Base-by-base conservation (phyloP, 2,329 filamentous ascomycete species). In the Alternaria novae-zelandiae region DNA sequence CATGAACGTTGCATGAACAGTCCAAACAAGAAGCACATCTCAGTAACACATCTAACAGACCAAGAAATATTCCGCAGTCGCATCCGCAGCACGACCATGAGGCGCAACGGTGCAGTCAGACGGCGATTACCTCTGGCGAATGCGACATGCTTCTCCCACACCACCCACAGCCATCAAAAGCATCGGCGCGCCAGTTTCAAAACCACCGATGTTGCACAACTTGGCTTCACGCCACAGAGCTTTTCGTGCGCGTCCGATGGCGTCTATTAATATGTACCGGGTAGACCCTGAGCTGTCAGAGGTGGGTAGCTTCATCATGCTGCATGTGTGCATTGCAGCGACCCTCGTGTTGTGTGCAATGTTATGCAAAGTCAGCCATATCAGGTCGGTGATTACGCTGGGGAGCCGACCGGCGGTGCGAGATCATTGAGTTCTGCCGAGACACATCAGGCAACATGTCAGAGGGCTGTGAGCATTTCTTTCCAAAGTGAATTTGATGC, bases 161-260 rank as follows among this genome's bases (percentile, higher is more conserved):
- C 56, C 60, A 63, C 23, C 49, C 30, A 51, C 17, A 53, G 20
- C 20, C 30, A 4, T 17, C 50, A 59, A 63, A 63, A 59, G 60
- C 60, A 59, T 63, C 60, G 60, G 60, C 7, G 32, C 41, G 30
- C 57, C 17, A 53, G 44, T 9, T 45, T 4, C 56, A 23, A 63
- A 59, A 54, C 50, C 60, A 59, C 55, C 60, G 60, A 59, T 51
- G 60, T 63, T 63, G 7, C 47, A 59, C 47, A 45, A 44, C 47
- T 58, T 58, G 26, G 57, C 30, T 54, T 36, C 59, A 51, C 60
- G 56, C 60, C 60, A 59, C 49, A 54, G 25, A 36, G 36, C 32
- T 44, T 49, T 36, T 25, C 20, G 32, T 46, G 45, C 21, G 23
- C 36, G 44, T 36, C 28, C 50, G 32, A 36, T 30, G 11, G 23